Evolutionary conservation across 768 basidiomycete species (phyloP), one percentile per base, ranked within the genome.

Genomic region (Podaxis sp.): DNA sequence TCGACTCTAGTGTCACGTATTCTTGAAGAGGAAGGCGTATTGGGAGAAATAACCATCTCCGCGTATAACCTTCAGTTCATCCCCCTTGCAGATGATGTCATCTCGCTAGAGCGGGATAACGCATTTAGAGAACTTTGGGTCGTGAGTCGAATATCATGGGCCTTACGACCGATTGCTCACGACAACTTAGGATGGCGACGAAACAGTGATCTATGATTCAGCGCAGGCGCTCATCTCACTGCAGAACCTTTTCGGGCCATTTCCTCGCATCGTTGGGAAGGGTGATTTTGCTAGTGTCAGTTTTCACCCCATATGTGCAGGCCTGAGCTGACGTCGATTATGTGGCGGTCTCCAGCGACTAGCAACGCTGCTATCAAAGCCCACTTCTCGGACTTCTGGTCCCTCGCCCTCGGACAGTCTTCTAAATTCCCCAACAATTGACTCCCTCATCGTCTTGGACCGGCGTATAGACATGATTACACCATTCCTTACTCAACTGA

Each of bases 1-100:
- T 98, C 97, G 2, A 90, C 89, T 4, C 80, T 98, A 6, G 92
- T 95, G 55, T 84, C 86, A 36, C 84, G 88, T 59, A 87, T 95
- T 63, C 76, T 99, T 47, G 95, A 98, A 68, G 95, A 98, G 70
- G 91, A 97, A 68, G 97, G 96, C n/a, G 95, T 99, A 0, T 81
- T 95, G 14, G 97, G 97, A n/a, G 95, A 98, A 67, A 80, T 99
- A 48, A 87, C 84, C 6, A 84, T 98, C 32, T 85, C 86, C 18
- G 84, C 92, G 28, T 96, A 93, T 73, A 92, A 93, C 71, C 81
- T 99, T 23, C 94, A 95, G 66, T 92, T 98, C 66, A 93, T 98
- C 63, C 94, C 95, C 14, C 68, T 98, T 38, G 95, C 95, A 61
- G 89, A 93, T 16, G 97, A 99, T 72, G 86, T 98, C 61, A 75